Conservation (phyloP, 1,284 basidiomycete genomes). For the Marasmius oreades region DNA sequence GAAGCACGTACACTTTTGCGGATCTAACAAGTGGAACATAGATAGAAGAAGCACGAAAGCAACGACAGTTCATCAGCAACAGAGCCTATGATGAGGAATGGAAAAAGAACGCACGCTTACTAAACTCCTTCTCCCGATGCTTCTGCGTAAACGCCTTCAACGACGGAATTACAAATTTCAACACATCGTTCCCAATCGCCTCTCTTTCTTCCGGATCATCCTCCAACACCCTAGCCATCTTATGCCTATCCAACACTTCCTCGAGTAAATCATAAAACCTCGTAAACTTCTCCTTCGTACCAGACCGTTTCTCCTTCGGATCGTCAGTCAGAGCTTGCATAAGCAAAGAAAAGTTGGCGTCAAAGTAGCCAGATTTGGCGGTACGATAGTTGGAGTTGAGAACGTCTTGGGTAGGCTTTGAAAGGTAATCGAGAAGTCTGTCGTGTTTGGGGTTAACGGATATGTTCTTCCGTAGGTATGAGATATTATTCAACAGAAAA, state of each 20-base stretch:
- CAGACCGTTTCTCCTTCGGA: slow-evolving; percentile 58
- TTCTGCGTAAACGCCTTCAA: slow-evolving; percentile 71
- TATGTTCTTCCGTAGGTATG: slow-evolving; percentile 59
- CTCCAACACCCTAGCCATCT: slow-evolving; percentile 61
- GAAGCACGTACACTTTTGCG: slow-evolving; percentile 65
- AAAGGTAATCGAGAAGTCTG: slow-evolving; percentile 45
- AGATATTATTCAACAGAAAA: slow-evolving; percentile 75
- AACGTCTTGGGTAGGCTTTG: slow-evolving; percentile 55
- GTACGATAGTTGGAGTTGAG: slow-evolving; percentile 69
- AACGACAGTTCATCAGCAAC: slow-evolving; percentile 8
- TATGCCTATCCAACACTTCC: slow-evolving; percentile 71
- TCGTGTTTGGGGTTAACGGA: slow-evolving; percentile 47
- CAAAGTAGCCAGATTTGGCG: slow-evolving; percentile 78
- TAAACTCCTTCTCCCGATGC: slow-evolving; percentile 75
- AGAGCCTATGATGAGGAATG: slow-evolving; percentile 4
- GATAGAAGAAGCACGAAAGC: background rate
- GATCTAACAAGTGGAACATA: slow-evolving; percentile 44
- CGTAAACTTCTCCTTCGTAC: slow-evolving; percentile 76
- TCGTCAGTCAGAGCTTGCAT: slow-evolving; percentile 71
- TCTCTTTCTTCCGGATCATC: slow-evolving; percentile 60
- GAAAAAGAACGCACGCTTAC: slow-evolving; percentile 59
- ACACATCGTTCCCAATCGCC: slow-evolving; percentile 64
- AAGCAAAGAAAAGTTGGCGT: slow-evolving; percentile 73
- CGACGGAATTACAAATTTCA: slow-evolving; percentile 70
- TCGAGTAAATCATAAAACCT: slow-evolving; percentile 75